Conservation (phyloP, 129 eudicot genomes). For the Daucus carota region DNA sequence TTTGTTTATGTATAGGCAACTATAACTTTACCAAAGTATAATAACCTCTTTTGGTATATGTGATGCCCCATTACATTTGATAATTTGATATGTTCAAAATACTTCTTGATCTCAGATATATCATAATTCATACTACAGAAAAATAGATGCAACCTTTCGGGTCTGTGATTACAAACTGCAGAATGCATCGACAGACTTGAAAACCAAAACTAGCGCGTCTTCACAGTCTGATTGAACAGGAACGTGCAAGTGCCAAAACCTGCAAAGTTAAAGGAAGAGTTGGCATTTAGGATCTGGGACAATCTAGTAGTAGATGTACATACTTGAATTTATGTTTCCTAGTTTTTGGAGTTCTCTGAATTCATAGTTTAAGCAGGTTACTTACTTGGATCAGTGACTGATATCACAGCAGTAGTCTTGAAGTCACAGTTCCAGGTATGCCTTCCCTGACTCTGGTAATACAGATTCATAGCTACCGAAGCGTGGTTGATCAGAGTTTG, state of each 20-base stretch:
- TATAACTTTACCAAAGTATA: too few relatives aligned
- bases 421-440: conserved; percentile 35
- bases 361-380: not conserved
- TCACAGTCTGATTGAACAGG: not conserved
- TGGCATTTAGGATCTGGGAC: not conserved
- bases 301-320: not conserved
- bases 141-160: not conserved
- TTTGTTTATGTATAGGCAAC: too few relatives aligned
- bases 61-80: too few relatives aligned
- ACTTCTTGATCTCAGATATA: not conserved
- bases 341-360: not conserved
- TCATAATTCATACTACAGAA: too few relatives aligned
- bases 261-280: not conserved
- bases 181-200: not conserved
- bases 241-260: not conserved
- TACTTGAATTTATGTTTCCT: not conserved
- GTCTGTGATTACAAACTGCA: not conserved
- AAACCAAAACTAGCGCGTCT: not conserved
- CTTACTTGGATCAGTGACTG: conserved; percentile 47
- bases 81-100: not conserved
- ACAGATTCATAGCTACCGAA: conserved; percentile 47
- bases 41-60: too few relatives aligned
- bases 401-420: conserved; percentile 20
- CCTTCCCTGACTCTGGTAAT: conserved; percentile 28
- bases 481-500: conserved; percentile 25